Evolutionary conservation across 1,139 yeast species (phyloP).

Genomic region (Blastobotrys malaysiensis): DNA sequence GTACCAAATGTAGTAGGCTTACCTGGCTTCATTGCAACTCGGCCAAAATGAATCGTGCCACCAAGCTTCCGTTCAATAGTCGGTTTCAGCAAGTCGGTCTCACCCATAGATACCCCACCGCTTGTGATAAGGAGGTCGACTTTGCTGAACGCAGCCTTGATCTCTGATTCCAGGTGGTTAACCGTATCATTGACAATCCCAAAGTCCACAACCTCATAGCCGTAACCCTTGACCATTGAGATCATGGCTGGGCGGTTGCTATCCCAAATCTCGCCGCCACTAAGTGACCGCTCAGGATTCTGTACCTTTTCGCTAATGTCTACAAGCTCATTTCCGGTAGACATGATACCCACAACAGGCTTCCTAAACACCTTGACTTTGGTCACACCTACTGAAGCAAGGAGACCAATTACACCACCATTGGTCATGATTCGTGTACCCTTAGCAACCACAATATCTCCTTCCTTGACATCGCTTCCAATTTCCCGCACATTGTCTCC

Average conservation of each 20-base stretch:
- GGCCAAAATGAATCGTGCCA: slow-evolving; percentile 45
- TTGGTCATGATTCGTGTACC: slow-evolving; percentile 35
- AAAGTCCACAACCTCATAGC: slow-evolving; percentile 36
- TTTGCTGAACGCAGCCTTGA: slow-evolving; percentile 8
- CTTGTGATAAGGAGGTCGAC: slow-evolving; percentile 44
- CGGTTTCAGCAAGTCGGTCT: slow-evolving; percentile 44
- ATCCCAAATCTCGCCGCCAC: slow-evolving; percentile 44
- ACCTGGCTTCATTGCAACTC: slow-evolving; percentile 52
- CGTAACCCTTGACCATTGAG: slow-evolving; percentile 32
- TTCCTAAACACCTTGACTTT: slow-evolving; percentile 35
- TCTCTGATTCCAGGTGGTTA: slow-evolving; percentile 20
- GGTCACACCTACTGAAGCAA: slow-evolving; percentile 41
- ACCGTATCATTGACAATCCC: slow-evolving; percentile 41
- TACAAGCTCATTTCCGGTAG: slow-evolving; percentile 47
- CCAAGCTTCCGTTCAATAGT: slow-evolving; percentile 38
- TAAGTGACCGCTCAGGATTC: slow-evolving; percentile 16
- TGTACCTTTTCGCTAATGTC: slow-evolving; percentile 25
- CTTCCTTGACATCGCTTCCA: slow-evolving; percentile 42
- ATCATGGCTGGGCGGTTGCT: slow-evolving; percentile 44
- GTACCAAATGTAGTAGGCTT: slow-evolving; percentile 52
- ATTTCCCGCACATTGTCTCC: slow-evolving; percentile 43
- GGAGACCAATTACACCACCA: slow-evolving; percentile 46
- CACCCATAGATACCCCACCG: slow-evolving; percentile 56
- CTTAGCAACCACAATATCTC: slow-evolving; percentile 33
- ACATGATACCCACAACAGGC: slow-evolving; percentile 43